phyloP scores from a whole-genome alignment of 164 flowering plant species.

The Liquidambar formosana region DNA sequence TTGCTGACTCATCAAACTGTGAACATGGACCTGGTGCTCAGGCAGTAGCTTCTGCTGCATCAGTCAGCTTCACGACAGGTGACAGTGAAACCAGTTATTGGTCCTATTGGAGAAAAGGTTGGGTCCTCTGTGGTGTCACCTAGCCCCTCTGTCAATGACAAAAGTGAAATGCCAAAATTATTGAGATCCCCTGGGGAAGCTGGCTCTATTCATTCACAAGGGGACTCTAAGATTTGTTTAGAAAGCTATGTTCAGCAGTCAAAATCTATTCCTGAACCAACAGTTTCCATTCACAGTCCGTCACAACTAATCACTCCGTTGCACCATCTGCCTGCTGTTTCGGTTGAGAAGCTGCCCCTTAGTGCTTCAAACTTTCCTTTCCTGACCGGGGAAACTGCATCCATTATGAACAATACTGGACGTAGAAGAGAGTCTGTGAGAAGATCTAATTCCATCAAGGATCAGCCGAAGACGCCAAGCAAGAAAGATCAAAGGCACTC shows the following conservation, averaged over 20 bases:
- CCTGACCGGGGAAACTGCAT: slow-evolving; percentile 32
- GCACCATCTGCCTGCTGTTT: slow-evolving; percentile 17
- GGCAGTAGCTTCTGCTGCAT: slow-evolving; percentile 22
- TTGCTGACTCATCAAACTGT: slow-evolving; percentile 26
- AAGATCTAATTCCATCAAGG: slow-evolving; percentile 54
- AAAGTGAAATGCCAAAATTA: slow-evolving; percentile 38
- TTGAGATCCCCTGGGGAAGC: slow-evolving; percentile 29
- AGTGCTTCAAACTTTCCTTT: slow-evolving; percentile 16
- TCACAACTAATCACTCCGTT: slow-evolving; percentile 21
- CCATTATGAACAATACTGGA: slow-evolving; percentile 26
- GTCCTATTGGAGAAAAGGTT: slow-evolving; percentile 38
- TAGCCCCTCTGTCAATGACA: slow-evolving; percentile 35
- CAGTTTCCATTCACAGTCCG: slow-evolving; percentile 20
- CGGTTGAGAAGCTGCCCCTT: slow-evolving; percentile 14
- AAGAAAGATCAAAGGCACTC: slow-evolving; percentile 27
- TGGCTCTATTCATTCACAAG: slow-evolving; percentile 21
- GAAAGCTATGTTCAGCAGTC: slow-evolving; percentile 26
- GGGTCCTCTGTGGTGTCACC: slow-evolving; percentile 26
- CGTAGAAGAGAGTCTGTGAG: slow-evolving; percentile 34
- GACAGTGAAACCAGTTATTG: slow-evolving; percentile 48
- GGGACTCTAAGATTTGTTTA: slow-evolving; percentile 25
- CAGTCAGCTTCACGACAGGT: slow-evolving; percentile 33
- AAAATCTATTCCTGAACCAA: slow-evolving; percentile 30
- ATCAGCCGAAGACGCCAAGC: slow-evolving; percentile 40
- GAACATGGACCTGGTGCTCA: slow-evolving; percentile 39